Evolutionary conservation across 1,284 basidiomycete genomes (phyloP).

Genomic region (Cryptococcus floricola): DNA sequence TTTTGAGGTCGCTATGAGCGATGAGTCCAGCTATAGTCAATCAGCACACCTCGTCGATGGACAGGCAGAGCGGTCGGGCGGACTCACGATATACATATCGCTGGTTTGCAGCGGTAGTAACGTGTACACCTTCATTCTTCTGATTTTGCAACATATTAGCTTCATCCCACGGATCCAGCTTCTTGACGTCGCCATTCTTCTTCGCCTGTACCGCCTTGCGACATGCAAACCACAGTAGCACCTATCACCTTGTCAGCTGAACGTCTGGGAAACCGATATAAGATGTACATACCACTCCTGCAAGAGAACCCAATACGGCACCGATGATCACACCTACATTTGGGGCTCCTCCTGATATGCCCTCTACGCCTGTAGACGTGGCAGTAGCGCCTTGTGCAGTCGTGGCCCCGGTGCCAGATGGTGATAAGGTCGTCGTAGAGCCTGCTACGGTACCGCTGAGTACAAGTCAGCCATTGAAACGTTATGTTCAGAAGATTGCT

Average conservation of each 20-base stretch:
- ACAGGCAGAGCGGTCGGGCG: background rate
- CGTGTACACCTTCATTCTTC: constrained; percentile 37
- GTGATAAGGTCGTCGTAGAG: background rate
- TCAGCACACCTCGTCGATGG: constrained; percentile 1
- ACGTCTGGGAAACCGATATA: background rate
- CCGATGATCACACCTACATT: constrained; percentile 30
- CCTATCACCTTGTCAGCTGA: constrained; percentile 5
- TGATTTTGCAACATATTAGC: constrained; percentile 35
- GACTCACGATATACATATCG: constrained; percentile 41
- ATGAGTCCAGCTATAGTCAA: constrained; percentile 27
- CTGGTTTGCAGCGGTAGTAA: constrained; percentile 37
- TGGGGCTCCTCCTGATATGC: constrained; percentile 7
- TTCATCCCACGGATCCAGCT: constrained; percentile 33
- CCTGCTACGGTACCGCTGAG: background rate
- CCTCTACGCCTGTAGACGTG: background rate
- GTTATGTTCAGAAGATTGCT: constrained; percentile 4
- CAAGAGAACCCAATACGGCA: constrained; percentile 25
- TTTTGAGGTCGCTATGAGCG: constrained; percentile 30
- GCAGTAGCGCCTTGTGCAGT: constrained; percentile 1
- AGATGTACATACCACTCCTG: constrained; percentile 23
- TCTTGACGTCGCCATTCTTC: constrained; percentile 15
- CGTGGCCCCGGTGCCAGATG: background rate
- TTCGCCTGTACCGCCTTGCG: constrained; percentile 5
- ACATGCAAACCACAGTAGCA: constrained; percentile 20
- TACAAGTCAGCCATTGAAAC: background rate